These are phyloP conservation scores for Paramecium sonneborni DNA, from an alignment of 73 alveolate genomes.

Conservation along the genomic window DNA sequence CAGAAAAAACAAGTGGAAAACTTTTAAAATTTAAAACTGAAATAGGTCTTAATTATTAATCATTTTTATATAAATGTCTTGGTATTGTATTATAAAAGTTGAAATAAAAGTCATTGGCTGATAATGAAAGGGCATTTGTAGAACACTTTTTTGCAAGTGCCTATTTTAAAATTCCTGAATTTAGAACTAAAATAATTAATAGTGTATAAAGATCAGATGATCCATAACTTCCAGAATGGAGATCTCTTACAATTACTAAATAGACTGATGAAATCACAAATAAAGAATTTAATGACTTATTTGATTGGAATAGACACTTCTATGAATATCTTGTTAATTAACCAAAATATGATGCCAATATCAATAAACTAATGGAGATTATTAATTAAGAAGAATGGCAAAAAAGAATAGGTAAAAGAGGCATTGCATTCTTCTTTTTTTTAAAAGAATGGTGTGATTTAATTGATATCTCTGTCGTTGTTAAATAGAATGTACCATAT, in stretches of 20 bases:
- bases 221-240: conserved; percentile 62
- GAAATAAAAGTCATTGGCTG: conserved; percentile 79
- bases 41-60: conserved; percentile 70
- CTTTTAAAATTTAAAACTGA: conserved; percentile 63
- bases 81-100: conserved; percentile 75
- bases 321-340: conserved; percentile 57
- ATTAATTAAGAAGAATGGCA: conserved; percentile 73
- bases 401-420: conserved; percentile 80
- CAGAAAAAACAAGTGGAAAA: conserved; percentile 63
- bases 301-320: conserved; percentile 84
- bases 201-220: conserved; percentile 58
- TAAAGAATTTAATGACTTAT: conserved; percentile 63
- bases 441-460: conserved; percentile 80
- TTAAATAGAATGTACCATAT: conserved; percentile 78
- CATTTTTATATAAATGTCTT: conserved; percentile 64
- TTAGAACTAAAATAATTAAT: conserved; percentile 33
- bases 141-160: conserved; percentile 75
- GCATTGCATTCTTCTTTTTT: conserved; percentile 87
- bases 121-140: conserved; percentile 79
- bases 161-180: conserved; percentile 76
- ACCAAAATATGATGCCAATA: conserved; percentile 57
- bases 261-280: conserved; percentile 44
- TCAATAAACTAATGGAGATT: conserved; percentile 55
- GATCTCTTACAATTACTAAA: conserved; percentile 63
- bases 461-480: conserved; percentile 68